Evolutionary conservation across 371 early-diverging fungal species (phyloP).

Genomic region (Circinella minor): DNA sequence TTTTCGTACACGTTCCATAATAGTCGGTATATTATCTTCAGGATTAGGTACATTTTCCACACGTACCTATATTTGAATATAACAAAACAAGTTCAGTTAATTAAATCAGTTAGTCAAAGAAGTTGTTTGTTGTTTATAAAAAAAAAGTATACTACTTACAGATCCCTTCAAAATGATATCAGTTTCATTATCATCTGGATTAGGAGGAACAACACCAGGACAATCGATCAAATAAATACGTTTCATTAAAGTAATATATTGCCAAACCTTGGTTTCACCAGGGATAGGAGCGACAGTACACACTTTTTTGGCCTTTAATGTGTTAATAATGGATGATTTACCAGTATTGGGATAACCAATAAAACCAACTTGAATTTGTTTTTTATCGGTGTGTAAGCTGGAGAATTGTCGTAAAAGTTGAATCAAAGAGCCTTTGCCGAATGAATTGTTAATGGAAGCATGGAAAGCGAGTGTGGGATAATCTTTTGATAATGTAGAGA

Average conservation of each 20-base stretch:
- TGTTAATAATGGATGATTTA: constrained; percentile 99
- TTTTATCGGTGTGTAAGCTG: constrained; percentile 94
- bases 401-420: constrained; percentile 98
- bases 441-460: constrained; percentile 96
- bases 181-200: constrained; percentile 85
- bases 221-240: constrained; percentile 99
- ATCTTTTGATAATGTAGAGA: constrained; percentile 86
- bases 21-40: constrained; percentile 91
- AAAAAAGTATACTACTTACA: constrained; percentile 33
- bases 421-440: constrained; percentile 98
- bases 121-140: not conserved
- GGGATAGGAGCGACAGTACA: constrained; percentile 99
- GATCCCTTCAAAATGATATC: constrained; percentile 99
- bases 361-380: constrained; percentile 97
- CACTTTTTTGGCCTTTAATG: constrained; percentile 94
- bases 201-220: constrained; percentile 98
- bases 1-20: constrained; percentile 85
- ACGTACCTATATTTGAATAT: constrained; percentile 60
- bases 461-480: constrained; percentile 99
- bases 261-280: constrained; percentile 99
- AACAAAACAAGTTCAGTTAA: not conserved
- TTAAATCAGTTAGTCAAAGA: too few species aligned
- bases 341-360: constrained; percentile 98
- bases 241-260: constrained; percentile 99
- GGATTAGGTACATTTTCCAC: constrained; percentile 95